Evolutionary conservation across 2,329 filamentous ascomycete genomes (phyloP), one percentile per base, ranked within the genome.

Genomic region (Beauveria sp.): DNA sequence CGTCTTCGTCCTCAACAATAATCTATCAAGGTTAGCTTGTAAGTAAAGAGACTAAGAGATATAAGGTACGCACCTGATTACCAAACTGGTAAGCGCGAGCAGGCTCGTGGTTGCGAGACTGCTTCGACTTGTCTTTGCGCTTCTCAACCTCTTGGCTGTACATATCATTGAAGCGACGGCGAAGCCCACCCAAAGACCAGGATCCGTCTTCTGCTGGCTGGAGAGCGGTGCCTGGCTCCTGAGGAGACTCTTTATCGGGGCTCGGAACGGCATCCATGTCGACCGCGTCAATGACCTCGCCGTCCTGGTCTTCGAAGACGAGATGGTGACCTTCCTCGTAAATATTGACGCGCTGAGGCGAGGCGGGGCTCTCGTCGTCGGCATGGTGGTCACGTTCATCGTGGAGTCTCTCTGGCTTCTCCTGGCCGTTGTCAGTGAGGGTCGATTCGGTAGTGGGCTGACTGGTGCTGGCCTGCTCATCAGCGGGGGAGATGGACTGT

Each of bases 11-110:
- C 75, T 96, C 90, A 18, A 96, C 89, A 70, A 96, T 93, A 66
- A 96, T 91, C 77, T 90, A 20, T 58, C 14, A 1, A 12, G n/a
- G 16, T 68, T 78, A 69, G 77, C 71, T 45, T 8, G 10, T 22
- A 38, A 38, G 6, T 5, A 9, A 34, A 9, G 7, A 8, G 2
- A 48, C 5, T 43, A 42, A 20, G 22, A 50, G 45, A 10, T 49
- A 31, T 8, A 28, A n/a, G 20, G 3, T 51, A 72, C 82, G 72
- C 79, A 86, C 84, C 49, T 83, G 93, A 71, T 91, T 93, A 65
- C 91, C 91, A 69, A 91, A 93, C 66, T 93, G 90, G 71, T 93
- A 96, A 5, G 90, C 90, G 53, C 88, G 80, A n/a, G 91, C 91
- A 14, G 90, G 89, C 61, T 89, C 88, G 66, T 86, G 82, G 66